phyloP scores from a whole-genome alignment of 257 asterid species.

The Solanum peruvianum region DNA sequence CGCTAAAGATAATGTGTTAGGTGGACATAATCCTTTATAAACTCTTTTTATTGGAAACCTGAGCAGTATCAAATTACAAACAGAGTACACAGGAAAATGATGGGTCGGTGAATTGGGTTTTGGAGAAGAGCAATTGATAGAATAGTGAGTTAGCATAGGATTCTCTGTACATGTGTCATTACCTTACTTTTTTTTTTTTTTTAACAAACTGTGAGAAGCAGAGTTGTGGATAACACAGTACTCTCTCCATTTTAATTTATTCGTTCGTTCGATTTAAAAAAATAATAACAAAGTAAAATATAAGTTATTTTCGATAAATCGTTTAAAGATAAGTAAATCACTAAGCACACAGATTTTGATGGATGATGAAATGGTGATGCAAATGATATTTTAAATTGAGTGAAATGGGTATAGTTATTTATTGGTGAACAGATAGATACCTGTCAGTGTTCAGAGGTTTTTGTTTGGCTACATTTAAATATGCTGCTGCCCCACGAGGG shows the following conservation, averaged over 20 bases:
- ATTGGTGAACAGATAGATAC: background rate
- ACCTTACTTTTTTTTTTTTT: background rate
- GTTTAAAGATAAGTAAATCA: too few species aligned
- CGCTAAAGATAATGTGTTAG: background rate
- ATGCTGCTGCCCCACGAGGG: background rate
- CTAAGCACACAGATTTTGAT: background rate
- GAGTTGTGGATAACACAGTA: background rate
- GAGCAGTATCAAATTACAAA: background rate
- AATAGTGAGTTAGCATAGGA: conserved; percentile 2
- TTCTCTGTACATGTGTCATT: background rate
- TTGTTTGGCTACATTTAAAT: background rate
- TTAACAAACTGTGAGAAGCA: background rate
- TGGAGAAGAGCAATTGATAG: background rate
- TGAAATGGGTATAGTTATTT: background rate
- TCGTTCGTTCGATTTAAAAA: too few species aligned
- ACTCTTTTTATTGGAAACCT: background rate
- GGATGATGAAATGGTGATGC: background rate
- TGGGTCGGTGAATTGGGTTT: background rate
- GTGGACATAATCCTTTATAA: background rate
- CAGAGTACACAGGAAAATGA: background rate
- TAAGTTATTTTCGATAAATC: too few species aligned
- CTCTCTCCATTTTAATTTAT: too few species aligned
- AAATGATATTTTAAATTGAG: background rate
- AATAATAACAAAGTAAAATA: too few species aligned
- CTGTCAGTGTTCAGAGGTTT: background rate